Evolutionary conservation across 116 monocot species (phyloP).

Genomic region (Papilionanthe hybrid): DNA sequence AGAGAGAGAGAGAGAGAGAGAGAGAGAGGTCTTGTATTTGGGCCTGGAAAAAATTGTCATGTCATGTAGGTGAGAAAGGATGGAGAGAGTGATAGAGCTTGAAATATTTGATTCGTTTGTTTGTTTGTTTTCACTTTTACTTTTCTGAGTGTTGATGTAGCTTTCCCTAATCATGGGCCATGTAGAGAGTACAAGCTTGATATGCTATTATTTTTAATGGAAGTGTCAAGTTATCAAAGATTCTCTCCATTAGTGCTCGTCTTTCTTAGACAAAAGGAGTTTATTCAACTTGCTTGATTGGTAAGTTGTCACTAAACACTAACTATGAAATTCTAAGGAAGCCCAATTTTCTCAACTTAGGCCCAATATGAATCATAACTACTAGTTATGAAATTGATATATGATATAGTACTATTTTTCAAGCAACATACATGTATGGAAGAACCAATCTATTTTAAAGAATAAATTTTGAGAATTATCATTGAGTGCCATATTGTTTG

Average conservation of each 20-base stretch:
- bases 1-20: background rate
- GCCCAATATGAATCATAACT: background rate
- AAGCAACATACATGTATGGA: too few species aligned
- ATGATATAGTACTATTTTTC: too few species aligned
- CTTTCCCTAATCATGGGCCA: background rate
- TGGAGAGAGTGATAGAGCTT: background rate
- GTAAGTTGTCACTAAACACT: background rate
- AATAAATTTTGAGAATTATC: too few species aligned
- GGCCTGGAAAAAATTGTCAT: background rate
- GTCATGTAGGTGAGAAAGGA: background rate
- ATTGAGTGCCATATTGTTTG: too few species aligned
- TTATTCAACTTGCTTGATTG: background rate
- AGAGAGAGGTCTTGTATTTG: background rate
- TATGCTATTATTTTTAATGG: background rate
- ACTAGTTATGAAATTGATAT: background rate
- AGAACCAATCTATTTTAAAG: too few species aligned
- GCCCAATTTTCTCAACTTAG: background rate
- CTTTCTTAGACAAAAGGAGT: background rate
- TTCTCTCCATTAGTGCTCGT: background rate
- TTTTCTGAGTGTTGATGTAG: background rate
- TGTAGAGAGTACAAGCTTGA: background rate
- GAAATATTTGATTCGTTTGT: conserved; percentile 1
- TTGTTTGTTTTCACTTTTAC: conserved; percentile 2
- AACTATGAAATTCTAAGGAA: background rate
- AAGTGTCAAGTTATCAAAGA: background rate